Conservation (phyloP, 176 grass and related monocot genomes). For the Phoenix dactylifera region DNA sequence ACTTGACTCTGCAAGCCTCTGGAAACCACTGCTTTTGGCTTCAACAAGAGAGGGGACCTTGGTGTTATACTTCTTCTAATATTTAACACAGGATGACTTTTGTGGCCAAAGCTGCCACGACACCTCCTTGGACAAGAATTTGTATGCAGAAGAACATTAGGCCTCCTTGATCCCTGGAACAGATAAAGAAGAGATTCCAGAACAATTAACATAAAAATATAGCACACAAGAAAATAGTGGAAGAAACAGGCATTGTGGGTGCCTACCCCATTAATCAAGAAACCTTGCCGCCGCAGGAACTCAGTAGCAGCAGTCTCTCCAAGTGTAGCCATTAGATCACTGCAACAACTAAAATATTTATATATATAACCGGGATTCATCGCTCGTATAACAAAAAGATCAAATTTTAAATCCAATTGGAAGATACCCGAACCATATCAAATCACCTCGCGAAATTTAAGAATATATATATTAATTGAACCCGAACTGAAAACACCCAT, state of each 20-base stretch:
- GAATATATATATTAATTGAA: no score
- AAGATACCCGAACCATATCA: background rate
- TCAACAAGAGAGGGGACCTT: constrained; percentile 9
- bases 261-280: constrained; percentile 35
- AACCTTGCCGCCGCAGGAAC: constrained; percentile 26
- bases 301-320: constrained; percentile 25
- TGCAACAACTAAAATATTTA: constrained; percentile 6
- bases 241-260: background rate
- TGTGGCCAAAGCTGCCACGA: constrained; percentile 18
- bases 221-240: background rate
- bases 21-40: constrained; percentile 27
- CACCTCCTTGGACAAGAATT: constrained; percentile 13
- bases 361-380: no score
- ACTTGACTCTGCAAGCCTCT: constrained; percentile 34
- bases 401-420: background rate
- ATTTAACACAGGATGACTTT: constrained; percentile 22
- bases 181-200: constrained; percentile 3
- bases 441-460: no score
- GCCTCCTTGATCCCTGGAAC: constrained; percentile 26
- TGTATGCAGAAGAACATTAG: constrained; percentile 15
- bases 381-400: background rate
- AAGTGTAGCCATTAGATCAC: constrained; percentile 33
- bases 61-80: constrained; percentile 19
- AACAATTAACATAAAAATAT: background rate
- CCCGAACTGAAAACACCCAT: no score